Conservation (phyloP, 352 stramenopile genomes). For the Phytophthora citricola region DNA sequence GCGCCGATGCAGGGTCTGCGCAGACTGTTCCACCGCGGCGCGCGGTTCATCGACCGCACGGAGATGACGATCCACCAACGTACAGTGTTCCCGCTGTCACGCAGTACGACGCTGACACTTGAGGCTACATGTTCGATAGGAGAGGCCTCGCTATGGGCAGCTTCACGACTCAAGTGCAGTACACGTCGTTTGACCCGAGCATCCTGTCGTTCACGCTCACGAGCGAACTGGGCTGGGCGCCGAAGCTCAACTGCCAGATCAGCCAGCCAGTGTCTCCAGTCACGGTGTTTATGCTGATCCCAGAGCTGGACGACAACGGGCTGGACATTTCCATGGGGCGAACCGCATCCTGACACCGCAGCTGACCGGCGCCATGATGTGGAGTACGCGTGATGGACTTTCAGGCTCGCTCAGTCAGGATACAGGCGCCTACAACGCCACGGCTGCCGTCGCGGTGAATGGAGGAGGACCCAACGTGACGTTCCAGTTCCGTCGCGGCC, state of each 20-base stretch:
- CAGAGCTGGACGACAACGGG: conserved; percentile 73
- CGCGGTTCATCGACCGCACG: conserved; percentile 60
- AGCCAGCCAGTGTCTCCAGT: conserved; percentile 74
- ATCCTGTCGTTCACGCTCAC: conserved; percentile 64
- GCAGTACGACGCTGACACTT: conserved; percentile 63
- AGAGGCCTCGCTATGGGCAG: conserved; percentile 72
- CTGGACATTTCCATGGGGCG: conserved; percentile 73
- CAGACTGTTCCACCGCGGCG: conserved; percentile 53
- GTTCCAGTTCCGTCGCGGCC: conserved; percentile 52
- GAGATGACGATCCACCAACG: conserved; percentile 87
- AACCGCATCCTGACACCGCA: conserved; percentile 71
- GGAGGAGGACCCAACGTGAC: conserved; percentile 60
- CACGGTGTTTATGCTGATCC: conserved; percentile 80
- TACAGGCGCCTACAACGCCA: conserved; percentile 45
- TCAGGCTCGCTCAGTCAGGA: conserved; percentile 70
- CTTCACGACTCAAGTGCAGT: conserved; percentile 69
- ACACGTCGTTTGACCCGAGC: conserved; percentile 72
- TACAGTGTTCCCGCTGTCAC: conserved; percentile 68
- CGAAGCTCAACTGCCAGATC: conserved; percentile 79
- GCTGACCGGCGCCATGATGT: conserved; percentile 83
- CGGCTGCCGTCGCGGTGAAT: conserved; percentile 54
- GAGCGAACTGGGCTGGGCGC: conserved; percentile 79
- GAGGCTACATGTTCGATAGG: conserved; percentile 88
- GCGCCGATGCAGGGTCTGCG: conserved; percentile 64
- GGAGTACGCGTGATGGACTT: conserved; percentile 77